Evolutionary conservation across 176 grass and related monocot species (phyloP), one percentile per base, ranked within the genome.

Genomic region (Carex kokanica): DNA sequence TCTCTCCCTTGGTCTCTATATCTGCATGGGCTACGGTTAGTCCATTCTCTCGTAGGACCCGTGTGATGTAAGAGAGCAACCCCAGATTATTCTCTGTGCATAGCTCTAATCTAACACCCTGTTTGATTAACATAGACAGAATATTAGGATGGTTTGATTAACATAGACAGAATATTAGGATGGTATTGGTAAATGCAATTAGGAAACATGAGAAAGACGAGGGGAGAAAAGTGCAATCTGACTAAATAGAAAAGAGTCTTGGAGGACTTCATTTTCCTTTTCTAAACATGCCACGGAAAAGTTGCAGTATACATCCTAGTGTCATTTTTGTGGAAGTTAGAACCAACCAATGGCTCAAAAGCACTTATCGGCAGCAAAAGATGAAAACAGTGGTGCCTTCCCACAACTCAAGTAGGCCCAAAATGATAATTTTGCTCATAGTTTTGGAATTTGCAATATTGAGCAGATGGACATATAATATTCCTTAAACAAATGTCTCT

Each of bases 81-180:
- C 86, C 86, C 0, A 75, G 41, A 23, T 51, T 91, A 17, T 88
- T 91, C 74, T 88, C 78, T 4, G 86, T 85, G 73, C 60, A 85
- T 52, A 91, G 55, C 83, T 91, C 89, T 78, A 91, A 53, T 56
- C 86, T 80, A 51, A 88, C 83, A 20, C 89, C 89, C 89, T 91
- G 69, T 4, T 72, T 21, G 34, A 77, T 29, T 31, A 77, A 6
- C 31, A 16, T 16, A 77, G 49, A 54, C n/a, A 8, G 9, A 55
- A 77, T 77, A 31, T 77, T 77, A 54, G 45, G 24, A 77, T 55
- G 45, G 8, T 49, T 72, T 21, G 34, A 77, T 29, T 31, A 77
- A 6, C 31, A 16, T 16, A 77, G 49, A 54, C n/a, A 8, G 9
- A 55, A 77, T 77, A 31, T 77, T 77, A 54, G 45, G 24, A 77